Percentiles rank a stretch among this genome's conserved stretches.
These are phyloP conservation scores for Gentiana dahurica DNA, from an alignment of 257 asterid species.

Conservation along the genomic window DNA sequence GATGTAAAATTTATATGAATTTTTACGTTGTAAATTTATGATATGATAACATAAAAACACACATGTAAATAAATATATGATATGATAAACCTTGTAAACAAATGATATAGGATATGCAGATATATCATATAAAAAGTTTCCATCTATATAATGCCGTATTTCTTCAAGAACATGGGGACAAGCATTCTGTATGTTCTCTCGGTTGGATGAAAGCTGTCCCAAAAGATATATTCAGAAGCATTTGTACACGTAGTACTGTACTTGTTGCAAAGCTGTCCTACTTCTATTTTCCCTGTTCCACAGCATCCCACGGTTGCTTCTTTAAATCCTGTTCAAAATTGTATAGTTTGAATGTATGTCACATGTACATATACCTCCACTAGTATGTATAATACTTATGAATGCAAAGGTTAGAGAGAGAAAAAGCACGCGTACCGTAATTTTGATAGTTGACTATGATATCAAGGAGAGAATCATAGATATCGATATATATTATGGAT, in stretches of 20 bases:
- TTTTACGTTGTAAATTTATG: no score
- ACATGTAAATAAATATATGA: no score
- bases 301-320: slow-evolving; percentile 43
- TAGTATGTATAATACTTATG: no score
- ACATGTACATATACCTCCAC: no score
- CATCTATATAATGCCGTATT: neutral
- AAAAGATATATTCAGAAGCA: slow-evolving; percentile 32
- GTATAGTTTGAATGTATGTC: no score
- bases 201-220: slow-evolving; percentile 68
- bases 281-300: slow-evolving; percentile 56
- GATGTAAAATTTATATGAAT: no score
- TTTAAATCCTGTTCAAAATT: slow-evolving; percentile 32
- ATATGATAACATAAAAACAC: no score
- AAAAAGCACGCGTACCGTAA: slow-evolving; percentile 49
- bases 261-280: slow-evolving; percentile 31
- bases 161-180: slow-evolving; percentile 25
- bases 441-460: slow-evolving; percentile 38
- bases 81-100: no score
- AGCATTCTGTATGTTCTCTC: slow-evolving; percentile 43
- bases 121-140: no score
- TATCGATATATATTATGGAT: slow-evolving; percentile 29
- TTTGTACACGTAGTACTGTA: slow-evolving; percentile 26
- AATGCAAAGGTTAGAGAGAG: neutral
- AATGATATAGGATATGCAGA: no score
- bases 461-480: slow-evolving; percentile 35